These are phyloP conservation scores for Teratosphaeria viscida DNA, from an alignment of 2,329 filamentous ascomycete species.

Conservation along the genomic window DNA sequence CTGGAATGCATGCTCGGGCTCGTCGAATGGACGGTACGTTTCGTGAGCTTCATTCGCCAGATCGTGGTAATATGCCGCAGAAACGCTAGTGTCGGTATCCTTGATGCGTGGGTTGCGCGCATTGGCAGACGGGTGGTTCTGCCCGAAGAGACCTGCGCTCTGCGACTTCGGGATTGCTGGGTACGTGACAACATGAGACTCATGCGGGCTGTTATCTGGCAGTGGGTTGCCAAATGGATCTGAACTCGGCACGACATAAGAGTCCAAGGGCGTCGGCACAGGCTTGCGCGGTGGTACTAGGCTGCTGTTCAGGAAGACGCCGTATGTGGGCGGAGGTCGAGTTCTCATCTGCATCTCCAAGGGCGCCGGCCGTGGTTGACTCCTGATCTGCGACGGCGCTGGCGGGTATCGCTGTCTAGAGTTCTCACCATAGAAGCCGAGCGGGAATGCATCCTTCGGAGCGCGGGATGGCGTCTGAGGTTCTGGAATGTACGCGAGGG, in stretches of 20 bases:
- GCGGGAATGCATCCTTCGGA: slow-evolving; percentile 10
- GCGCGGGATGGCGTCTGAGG: slow-evolving; percentile 4
- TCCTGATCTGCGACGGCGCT: background rate
- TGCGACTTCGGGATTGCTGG: slow-evolving; percentile 5
- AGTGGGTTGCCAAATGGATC: background rate
- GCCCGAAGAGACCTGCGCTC: slow-evolving; percentile 4
- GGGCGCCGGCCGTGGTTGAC: background rate
- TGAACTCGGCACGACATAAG: background rate
- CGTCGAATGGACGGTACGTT: slow-evolving; percentile 2
- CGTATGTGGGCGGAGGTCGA: slow-evolving; percentile 1
- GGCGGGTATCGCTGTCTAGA: slow-evolving; percentile 12
- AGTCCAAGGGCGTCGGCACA: slow-evolving; percentile 1
- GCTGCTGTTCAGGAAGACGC: slow-evolving; percentile 1
- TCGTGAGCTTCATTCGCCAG: slow-evolving; percentile 3
- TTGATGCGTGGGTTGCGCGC: slow-evolving; percentile 2
- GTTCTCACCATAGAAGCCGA: slow-evolving; percentile 11
- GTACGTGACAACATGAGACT: background rate
- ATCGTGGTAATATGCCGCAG: slow-evolving; percentile 1
- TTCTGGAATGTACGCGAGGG: slow-evolving; percentile 9
- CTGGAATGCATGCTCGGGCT: background rate
- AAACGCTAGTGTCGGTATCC: slow-evolving; percentile 1
- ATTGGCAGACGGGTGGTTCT: slow-evolving; percentile 6
- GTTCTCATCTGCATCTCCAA: background rate
- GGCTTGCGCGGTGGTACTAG: slow-evolving; percentile 7
- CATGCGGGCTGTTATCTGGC: background rate